phyloP scores from a whole-genome alignment of 1,284 basidiomycete genomes.

The Moesziomyces aphidis region DNA sequence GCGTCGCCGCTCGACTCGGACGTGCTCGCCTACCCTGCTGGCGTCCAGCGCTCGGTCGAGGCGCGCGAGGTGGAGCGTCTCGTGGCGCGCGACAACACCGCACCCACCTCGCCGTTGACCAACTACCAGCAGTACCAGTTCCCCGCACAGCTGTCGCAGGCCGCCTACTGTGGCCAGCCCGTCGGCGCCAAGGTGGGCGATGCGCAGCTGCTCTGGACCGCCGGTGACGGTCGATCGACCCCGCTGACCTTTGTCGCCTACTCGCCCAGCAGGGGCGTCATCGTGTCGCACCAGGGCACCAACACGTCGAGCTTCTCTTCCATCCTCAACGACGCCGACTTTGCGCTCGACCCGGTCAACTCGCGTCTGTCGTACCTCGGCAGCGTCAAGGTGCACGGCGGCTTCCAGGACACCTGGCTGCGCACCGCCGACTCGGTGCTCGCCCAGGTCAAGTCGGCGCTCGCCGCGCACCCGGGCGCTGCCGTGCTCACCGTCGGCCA shows the following conservation, averaged over 20 bases:
- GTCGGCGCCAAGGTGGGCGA: slow-evolving; percentile 45
- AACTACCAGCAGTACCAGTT: slow-evolving; percentile 38
- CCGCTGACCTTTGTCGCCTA: slow-evolving; percentile 53
- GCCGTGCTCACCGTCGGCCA: slow-evolving; percentile 53
- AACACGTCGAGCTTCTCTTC: slow-evolving; percentile 48
- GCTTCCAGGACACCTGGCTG: slow-evolving; percentile 60
- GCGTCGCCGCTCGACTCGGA: slow-evolving; percentile 14
- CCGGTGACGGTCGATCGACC: slow-evolving; percentile 47
- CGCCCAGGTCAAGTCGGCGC: slow-evolving; percentile 44
- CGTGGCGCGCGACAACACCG: slow-evolving; percentile 19
- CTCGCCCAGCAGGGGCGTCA: slow-evolving; percentile 47
- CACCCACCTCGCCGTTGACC: slow-evolving; percentile 24
- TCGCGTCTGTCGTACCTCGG: slow-evolving; percentile 41
- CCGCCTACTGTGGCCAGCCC: slow-evolving; percentile 42
- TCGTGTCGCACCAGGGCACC: slow-evolving; percentile 56
- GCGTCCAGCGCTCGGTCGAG: slow-evolving; percentile 21
- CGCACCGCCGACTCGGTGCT: slow-evolving; percentile 46
- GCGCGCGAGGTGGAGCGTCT: slow-evolving; percentile 21
- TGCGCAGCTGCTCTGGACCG: slow-evolving; percentile 48
- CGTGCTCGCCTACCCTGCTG: slow-evolving; percentile 12
- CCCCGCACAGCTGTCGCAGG: slow-evolving; percentile 50
- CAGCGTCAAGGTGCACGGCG: slow-evolving; percentile 42
- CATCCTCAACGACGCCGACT: slow-evolving; percentile 50
- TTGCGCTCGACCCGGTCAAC: slow-evolving; percentile 33
- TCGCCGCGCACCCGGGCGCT: slow-evolving; percentile 32